Evolutionary conservation across 2,329 filamentous ascomycete genomes (phyloP), one percentile per base, ranked within the genome.

Genomic region (Diaporthe australafricana): DNA sequence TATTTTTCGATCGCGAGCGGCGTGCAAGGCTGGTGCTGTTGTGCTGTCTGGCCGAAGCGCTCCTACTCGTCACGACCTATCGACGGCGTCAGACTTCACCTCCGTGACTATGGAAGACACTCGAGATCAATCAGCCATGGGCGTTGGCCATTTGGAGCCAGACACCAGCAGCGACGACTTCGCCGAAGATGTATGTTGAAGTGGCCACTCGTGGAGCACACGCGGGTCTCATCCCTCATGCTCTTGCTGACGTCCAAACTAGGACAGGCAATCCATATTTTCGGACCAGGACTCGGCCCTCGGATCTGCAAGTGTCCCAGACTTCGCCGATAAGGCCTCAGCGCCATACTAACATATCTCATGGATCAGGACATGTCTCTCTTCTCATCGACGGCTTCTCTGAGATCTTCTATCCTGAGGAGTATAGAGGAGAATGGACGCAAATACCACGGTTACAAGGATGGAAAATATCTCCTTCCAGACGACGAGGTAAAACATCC

Each of bases 391-490:
- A 80, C 79, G 1, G 78, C 78, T n/a, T 80, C 79, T 6, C 73
- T 80, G 20, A 74, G 79, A 9, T 80, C 79, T 22, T 80, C 78
- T 40, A 75, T 80, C 35, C 63, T 78, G 35, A 75, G 75, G 22
- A 76, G 76, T 3, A 76, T 76, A 38, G 77, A 80, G 60, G 80
- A 83, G 66, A 83, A 84, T 60, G 82, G 82, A 30, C 78, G 82
- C 22, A 79, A 80, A 62, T 84, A 84, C 68, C 82, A 83, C 68
- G 79, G 77, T 9, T 83, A 80, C 74, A 81, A 81, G 70, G 80
- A 80, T 25, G 81, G 81, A n/a, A 78, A 79, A 68, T 83, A 83
- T 53, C 75, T 80, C 1, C 75, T 83, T 71, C 81, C 82, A 11
- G 83, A 80, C 27, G 82, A 84, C 60, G 80, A 83, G 73, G 78